Conservation (phyloP, 768 basidiomycete genomes). For the Peribolospora kevripleyi region DNA sequence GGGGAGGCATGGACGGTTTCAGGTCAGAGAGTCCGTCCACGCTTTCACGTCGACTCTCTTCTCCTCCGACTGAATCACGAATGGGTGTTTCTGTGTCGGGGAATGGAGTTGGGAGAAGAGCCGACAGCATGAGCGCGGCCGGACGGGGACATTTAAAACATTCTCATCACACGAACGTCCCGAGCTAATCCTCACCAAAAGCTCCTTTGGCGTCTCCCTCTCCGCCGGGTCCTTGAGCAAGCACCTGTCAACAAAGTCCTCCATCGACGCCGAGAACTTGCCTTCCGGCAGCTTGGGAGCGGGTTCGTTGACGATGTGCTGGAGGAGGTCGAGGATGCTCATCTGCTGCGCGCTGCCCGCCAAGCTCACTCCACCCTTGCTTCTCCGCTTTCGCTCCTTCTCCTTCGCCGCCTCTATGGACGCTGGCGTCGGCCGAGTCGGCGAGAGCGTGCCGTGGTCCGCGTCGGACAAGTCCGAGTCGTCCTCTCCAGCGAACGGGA, state of each 20-base stretch:
- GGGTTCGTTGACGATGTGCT: constrained; percentile 96
- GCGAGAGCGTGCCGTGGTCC: constrained; percentile 40
- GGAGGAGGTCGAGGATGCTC: constrained; percentile 86
- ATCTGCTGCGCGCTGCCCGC: constrained; percentile 94
- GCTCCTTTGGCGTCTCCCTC: constrained; percentile 13
- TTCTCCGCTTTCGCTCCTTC: constrained; percentile 40
- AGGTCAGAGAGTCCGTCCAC: too few relatives aligned
- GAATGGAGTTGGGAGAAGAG: too few relatives aligned
- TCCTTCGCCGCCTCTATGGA: constrained; percentile 23
- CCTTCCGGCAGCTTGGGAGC: constrained; percentile 65
- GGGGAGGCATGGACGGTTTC: too few relatives aligned
- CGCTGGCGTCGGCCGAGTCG: constrained; percentile 10
- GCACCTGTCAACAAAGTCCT: constrained; percentile 70
- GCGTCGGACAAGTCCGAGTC: constrained; percentile 5
- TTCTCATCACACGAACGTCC: too few relatives aligned
- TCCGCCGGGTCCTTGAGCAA: constrained; percentile 65
- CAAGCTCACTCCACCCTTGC: constrained; percentile 74
- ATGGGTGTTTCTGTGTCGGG: too few relatives aligned
- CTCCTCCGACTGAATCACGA: too few relatives aligned
- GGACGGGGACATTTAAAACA: too few relatives aligned
- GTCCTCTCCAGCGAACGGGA: constrained; percentile 50
- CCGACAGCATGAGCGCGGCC: too few relatives aligned
- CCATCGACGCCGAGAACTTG: constrained; percentile 45
- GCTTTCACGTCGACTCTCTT: too few relatives aligned
- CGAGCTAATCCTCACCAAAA: constrained; percentile 15